phyloP scores from a whole-genome alignment of 1,284 basidiomycete species.

The Cyathus olla region DNA sequence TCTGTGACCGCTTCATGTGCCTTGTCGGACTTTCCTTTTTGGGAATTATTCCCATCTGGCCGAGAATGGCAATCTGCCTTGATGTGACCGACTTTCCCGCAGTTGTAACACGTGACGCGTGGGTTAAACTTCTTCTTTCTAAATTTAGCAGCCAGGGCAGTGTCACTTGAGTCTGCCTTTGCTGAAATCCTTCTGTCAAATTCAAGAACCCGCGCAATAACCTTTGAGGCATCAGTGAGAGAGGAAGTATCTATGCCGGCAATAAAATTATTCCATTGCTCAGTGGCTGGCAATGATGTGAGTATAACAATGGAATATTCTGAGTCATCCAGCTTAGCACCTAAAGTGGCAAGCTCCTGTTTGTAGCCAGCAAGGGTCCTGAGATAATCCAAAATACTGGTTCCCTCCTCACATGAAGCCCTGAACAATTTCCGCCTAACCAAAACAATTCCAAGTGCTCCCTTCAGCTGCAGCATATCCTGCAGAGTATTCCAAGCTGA shows the following conservation, averaged over 20 bases:
- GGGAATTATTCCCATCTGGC: neutral
- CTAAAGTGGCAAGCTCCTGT: neutral
- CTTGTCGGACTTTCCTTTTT: neutral
- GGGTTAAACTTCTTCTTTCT: neutral
- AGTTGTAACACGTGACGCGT: neutral
- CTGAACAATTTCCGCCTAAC: no score
- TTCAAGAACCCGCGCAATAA: neutral
- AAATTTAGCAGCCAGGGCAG: neutral
- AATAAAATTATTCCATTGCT: neutral
- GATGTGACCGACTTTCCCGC: neutral
- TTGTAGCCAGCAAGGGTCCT: neutral
- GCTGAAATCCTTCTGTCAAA: neutral
- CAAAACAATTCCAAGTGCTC: no score
- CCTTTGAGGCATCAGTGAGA: neutral
- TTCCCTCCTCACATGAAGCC: neutral
- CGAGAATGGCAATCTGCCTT: constrained; percentile 16
- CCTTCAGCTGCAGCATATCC: no score
- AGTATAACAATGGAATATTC: neutral
- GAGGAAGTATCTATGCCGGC: neutral
- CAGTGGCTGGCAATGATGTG: neutral
- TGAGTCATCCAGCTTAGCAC: neutral
- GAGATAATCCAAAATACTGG: neutral
- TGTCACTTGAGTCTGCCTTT: neutral
- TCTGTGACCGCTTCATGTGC: neutral
- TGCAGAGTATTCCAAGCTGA: no score